Percentiles rank a stretch among this genome's conserved stretches.
Conservation (phyloP, 164 flowering plant genomes). For the Liquidambar formosana region DNA sequence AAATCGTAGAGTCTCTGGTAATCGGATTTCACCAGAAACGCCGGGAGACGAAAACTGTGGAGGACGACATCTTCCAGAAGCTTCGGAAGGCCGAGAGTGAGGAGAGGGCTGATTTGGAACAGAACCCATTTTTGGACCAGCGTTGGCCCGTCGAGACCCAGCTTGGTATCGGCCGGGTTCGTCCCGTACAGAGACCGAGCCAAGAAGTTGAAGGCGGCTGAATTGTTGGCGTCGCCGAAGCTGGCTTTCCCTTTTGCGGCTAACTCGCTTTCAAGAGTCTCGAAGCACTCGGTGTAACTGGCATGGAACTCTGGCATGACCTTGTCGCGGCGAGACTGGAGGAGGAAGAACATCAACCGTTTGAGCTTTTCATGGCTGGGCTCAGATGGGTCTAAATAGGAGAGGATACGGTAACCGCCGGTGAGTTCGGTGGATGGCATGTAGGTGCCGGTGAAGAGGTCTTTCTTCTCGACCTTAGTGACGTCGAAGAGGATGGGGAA, state of each 20-base stretch:
- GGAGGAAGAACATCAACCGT: slow-evolving; percentile 52
- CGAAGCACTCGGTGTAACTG: slow-evolving; percentile 43
- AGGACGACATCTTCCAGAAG: slow-evolving; percentile 50
- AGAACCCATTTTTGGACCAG: slow-evolving; percentile 62
- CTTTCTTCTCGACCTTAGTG: slow-evolving; percentile 68
- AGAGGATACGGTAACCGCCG: slow-evolving; percentile 78
- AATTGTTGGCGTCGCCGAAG: slow-evolving; percentile 48
- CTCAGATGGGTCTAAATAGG: slow-evolving; percentile 83
- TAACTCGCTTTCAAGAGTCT: slow-evolving; percentile 48
- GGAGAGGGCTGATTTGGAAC: slow-evolving; percentile 59
- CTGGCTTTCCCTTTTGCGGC: slow-evolving; percentile 50
- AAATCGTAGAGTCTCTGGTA: slow-evolving; percentile 68
- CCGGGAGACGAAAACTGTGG: slow-evolving; percentile 63
- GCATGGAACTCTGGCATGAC: slow-evolving; percentile 68
- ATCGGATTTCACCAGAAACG: slow-evolving; percentile 46
- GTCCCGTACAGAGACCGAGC: slow-evolving; percentile 44
- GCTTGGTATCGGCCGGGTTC: slow-evolving; percentile 47
- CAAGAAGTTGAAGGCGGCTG: slow-evolving; percentile 65
- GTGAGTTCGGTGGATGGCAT: slow-evolving; percentile 78
- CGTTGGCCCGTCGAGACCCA: slow-evolving; percentile 57
- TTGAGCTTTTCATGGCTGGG: slow-evolving; percentile 76
- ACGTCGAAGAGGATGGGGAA: slow-evolving; percentile 80
- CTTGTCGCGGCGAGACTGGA: slow-evolving; percentile 42
- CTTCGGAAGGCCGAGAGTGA: slow-evolving; percentile 65
- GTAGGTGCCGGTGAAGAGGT: slow-evolving; percentile 78